Conservation (phyloP, 345 rosid genomes). For the Gossypium anomalum region DNA sequence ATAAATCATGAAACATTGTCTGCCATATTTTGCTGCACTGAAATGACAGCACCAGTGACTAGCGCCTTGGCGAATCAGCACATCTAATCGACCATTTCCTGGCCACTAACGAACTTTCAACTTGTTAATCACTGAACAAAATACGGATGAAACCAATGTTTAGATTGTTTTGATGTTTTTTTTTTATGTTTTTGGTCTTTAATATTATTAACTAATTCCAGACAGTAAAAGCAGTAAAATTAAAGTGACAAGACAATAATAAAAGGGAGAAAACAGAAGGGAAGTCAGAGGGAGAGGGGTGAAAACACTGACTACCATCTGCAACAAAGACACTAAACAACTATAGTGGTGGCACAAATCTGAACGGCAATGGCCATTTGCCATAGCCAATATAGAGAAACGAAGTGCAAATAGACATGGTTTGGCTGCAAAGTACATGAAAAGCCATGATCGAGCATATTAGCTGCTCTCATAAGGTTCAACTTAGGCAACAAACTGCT, state of each 20-base stretch:
- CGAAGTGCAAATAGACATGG: slow-evolving; percentile 21
- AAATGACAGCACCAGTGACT: slow-evolving; percentile 22
- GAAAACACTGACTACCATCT: slow-evolving; percentile 21
- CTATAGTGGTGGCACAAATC: slow-evolving; percentile 17
- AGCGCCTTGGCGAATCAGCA: neutral
- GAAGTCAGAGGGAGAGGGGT: neutral
- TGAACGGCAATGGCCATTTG: neutral
- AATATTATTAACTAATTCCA: neutral
- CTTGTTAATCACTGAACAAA: slow-evolving; percentile 5
- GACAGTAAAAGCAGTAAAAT: slow-evolving; percentile 21
- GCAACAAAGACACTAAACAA: slow-evolving; percentile 19
- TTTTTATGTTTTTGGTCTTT: neutral
- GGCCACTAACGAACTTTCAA: neutral
- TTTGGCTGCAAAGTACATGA: slow-evolving; percentile 21
- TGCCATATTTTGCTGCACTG: slow-evolving; percentile 18
- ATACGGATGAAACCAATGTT: neutral
- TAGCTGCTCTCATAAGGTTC: slow-evolving; percentile 21
- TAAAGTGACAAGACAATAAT: slow-evolving; percentile 19
- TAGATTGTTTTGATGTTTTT: neutral
- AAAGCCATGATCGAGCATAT: slow-evolving; percentile 18
- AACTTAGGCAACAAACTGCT: slow-evolving; percentile 22
- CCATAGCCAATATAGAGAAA: neutral
- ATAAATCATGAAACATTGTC: slow-evolving; percentile 11
- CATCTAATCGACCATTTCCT: neutral
- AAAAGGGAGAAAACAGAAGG: neutral